A percentile compares a stretch with the other conserved stretches of the same genome.
phyloP scores from a whole-genome alignment of 345 rosid species.

The Melaleuca alternifolia region DNA sequence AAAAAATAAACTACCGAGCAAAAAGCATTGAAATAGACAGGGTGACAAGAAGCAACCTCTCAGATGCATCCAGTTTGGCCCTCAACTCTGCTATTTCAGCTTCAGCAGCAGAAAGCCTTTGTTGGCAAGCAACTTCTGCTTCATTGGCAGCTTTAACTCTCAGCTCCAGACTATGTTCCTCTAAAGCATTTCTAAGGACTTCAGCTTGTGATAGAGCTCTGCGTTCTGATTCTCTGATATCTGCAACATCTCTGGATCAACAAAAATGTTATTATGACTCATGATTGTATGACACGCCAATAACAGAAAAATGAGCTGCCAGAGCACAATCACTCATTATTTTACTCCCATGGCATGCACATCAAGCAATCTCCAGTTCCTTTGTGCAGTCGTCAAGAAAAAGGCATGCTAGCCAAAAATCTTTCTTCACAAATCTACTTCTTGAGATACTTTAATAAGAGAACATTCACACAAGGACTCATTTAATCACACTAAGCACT shows the following conservation, averaged over 20 bases:
- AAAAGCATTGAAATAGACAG: not conserved
- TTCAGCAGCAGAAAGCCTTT: conserved; percentile 76
- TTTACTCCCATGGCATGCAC: not conserved
- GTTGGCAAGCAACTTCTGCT: conserved; percentile 84
- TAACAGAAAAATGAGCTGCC: not conserved
- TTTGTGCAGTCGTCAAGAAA: not conserved
- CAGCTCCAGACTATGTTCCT: conserved; percentile 84
- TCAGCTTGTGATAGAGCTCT: conserved; percentile 72
- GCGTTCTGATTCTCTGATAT: conserved; percentile 74
- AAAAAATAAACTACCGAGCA: not conserved
- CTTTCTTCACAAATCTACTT: not conserved
- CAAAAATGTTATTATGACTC: not conserved
- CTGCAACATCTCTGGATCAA: conserved; percentile 47
- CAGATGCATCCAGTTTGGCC: conserved; percentile 61
- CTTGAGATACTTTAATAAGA: not conserved
- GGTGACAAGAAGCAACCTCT: conserved; percentile 37
- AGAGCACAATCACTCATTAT: not conserved
- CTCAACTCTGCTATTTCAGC: conserved; percentile 77
- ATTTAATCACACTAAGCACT: not conserved
- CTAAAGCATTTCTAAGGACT: conserved; percentile 54
- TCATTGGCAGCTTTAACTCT: conserved; percentile 96
- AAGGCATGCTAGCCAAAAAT: not conserved
- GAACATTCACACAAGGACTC: not conserved
- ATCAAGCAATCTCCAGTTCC: not conserved
- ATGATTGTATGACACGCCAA: not conserved